phyloP scores from a whole-genome alignment of 148 eudicot species.

The Mesembryanthemum crystallinum region DNA sequence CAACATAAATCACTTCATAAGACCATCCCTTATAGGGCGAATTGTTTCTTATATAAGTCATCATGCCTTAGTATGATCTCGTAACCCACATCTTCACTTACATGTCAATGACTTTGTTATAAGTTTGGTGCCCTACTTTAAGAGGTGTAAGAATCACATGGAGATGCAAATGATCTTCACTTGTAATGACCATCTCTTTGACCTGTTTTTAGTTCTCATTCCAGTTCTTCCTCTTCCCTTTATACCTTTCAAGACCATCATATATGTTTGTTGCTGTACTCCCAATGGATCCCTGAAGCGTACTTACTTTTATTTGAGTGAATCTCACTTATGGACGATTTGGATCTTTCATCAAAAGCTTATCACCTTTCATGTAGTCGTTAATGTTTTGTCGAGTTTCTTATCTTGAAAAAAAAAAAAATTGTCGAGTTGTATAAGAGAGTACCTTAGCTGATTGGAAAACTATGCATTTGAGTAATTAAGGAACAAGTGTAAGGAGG shows the following conservation, averaged over 20 bases:
- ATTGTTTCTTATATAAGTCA: not conserved
- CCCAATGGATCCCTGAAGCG: not conserved
- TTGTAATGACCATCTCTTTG: not conserved
- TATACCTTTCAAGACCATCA: not conserved
- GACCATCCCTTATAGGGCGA: too few species aligned
- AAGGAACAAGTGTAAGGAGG: not conserved
- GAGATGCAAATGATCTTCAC: not conserved
- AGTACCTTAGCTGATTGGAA: not conserved
- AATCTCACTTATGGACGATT: not conserved
- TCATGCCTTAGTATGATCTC: not conserved
- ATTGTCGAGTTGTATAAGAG: not conserved
- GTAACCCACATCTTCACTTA: not conserved
- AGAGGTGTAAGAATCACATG: not conserved
- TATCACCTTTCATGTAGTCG: not conserved
- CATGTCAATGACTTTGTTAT: not conserved
- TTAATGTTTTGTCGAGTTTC: not conserved
- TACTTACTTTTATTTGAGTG: not conserved
- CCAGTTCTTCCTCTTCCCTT: not conserved
- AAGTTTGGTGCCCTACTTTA: constrained; percentile 1
- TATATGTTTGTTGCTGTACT: constrained; percentile 1
- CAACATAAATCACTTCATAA: too few species aligned
- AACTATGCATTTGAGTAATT: not conserved
- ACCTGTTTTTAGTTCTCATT: not conserved
- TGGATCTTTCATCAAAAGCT: not conserved
- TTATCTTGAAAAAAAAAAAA: too few species aligned